phyloP scores from a whole-genome alignment of 1,284 basidiomycete genomes.

The Melampsora medusae region DNA sequence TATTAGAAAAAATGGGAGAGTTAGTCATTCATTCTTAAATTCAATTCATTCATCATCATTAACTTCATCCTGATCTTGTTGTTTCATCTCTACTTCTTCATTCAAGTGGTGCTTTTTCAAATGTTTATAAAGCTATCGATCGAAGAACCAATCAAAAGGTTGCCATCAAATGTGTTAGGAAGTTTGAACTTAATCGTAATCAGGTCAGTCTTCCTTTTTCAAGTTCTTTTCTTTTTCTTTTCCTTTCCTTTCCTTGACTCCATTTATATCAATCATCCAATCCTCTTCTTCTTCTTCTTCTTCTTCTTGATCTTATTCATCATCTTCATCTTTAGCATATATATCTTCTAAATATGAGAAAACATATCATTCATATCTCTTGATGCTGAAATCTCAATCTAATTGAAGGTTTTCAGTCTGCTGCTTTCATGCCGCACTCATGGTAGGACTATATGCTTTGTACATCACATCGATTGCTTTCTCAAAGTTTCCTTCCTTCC shows the following conservation, averaged over 20 bases:
- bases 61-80: neutral
- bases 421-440: no score
- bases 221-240: neutral
- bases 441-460: no score
- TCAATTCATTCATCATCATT: neutral
- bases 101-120: conserved; percentile 83
- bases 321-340: neutral
- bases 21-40: conserved; percentile 57
- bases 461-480: no score
- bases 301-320: no score
- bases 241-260: no score
- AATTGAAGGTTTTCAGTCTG: no score
- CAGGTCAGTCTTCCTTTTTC: conserved; percentile 69
- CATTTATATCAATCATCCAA: no score
- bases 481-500: no score
- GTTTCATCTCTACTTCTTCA: neutral
- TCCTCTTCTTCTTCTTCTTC: no score
- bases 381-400: no score
- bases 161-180: conserved; percentile 82
- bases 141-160: conserved; percentile 73
- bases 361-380: no score
- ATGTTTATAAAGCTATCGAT: conserved; percentile 92
- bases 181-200: conserved; percentile 87
- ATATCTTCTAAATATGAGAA: no score
- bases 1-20: conserved; percentile 94